These are phyloP conservation scores for Fonsecaea multimorphosa DNA, from an alignment of 2,329 filamentous ascomycete species.

Conservation along the genomic window DNA sequence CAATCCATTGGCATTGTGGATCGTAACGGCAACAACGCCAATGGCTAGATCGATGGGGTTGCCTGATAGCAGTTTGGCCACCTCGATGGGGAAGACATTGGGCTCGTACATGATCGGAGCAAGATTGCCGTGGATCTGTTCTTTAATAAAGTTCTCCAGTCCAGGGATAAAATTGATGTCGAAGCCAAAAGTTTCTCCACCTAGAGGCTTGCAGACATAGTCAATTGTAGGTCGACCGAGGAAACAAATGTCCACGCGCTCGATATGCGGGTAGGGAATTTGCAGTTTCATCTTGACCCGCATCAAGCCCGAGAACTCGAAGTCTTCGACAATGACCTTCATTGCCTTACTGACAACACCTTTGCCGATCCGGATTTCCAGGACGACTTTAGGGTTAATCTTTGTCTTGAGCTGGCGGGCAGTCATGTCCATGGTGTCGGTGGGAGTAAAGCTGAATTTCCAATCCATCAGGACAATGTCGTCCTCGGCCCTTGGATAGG, in stretches of 20 bases:
- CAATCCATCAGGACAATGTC: constrained; percentile 98
- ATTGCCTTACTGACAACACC: constrained; percentile 96
- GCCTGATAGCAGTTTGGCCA: constrained; percentile 96
- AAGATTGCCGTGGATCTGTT: constrained; percentile 93
- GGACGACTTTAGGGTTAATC: constrained; percentile 93
- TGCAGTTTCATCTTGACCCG: constrained; percentile 97
- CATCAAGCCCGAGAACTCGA: constrained; percentile 95
- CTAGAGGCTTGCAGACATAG: constrained; percentile 96
- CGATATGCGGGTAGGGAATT: constrained; percentile 92
- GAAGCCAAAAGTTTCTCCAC: constrained; percentile 93
- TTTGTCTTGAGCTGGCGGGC: constrained; percentile 89
- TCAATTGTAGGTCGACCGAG: constrained; percentile 86
- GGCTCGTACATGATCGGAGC: constrained; percentile 98
- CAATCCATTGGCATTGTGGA: constrained; percentile 88
- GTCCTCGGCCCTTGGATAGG: constrained; percentile 92
- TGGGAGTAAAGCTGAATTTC: constrained; percentile 99
- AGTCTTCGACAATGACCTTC: constrained; percentile 97
- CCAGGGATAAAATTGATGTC: constrained; percentile 99
- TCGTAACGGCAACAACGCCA: constrained; percentile 86
- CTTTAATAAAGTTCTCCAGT: constrained; percentile 89
- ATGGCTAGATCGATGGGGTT: constrained; percentile 94
- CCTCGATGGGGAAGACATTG: constrained; percentile 97
- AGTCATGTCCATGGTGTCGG: constrained; percentile 91
- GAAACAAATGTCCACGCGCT: constrained; percentile 94
- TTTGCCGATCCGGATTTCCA: constrained; percentile 94